Evolutionary conservation across 192 early-diverging fungal genomes (phyloP), one percentile per base, ranked within the genome.

Genomic region (Cladochytrium replicatum): DNA sequence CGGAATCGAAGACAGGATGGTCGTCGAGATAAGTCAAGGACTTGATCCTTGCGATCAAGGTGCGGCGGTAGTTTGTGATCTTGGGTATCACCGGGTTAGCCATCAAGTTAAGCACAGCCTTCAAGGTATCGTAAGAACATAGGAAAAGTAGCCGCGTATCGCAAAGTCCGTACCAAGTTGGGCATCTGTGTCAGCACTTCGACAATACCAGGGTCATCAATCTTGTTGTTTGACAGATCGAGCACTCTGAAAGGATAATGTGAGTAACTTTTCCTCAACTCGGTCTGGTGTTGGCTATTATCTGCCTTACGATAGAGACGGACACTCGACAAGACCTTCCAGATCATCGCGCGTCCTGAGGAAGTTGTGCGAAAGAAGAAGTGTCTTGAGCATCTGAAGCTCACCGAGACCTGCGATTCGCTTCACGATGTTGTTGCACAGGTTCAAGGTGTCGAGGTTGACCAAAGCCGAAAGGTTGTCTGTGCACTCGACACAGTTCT

Each of bases 21-120:
- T 80, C 77, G 51, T 80, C 75, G 8, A 80, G 50, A 45, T 79
- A 80, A 3, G 75, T 73, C 24, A 80, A 41, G 6, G 38, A 50
- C 50, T 56, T 57, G 34, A 59, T 43, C 24, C 61, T 46, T 0
- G 66, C 55, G 19, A 80, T 61, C 45, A 80, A 44, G 2, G 30
- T 60, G 3, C 65, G 45, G n/a, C 77, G 55, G 54, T 80, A 80
- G 52, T 80, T 80, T 32, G 22, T 19, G 45, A 80, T 70, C 43
- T 71, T 68, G 7, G 58, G 42, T 29, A 70, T 71, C 11, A 80
- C 75, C 23, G 77, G 74, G 47, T 80, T 80, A 17, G 51, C 55
- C 69, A 74, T 73, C 19, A 80, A 44, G 41, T 80, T 80, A 29
- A 80, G 52, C 6, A 80, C 77, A 19, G 76, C 61, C 77, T 78